Conservation (phyloP, 805 yeast genomes). For the Ogataea pilisensis region DNA sequence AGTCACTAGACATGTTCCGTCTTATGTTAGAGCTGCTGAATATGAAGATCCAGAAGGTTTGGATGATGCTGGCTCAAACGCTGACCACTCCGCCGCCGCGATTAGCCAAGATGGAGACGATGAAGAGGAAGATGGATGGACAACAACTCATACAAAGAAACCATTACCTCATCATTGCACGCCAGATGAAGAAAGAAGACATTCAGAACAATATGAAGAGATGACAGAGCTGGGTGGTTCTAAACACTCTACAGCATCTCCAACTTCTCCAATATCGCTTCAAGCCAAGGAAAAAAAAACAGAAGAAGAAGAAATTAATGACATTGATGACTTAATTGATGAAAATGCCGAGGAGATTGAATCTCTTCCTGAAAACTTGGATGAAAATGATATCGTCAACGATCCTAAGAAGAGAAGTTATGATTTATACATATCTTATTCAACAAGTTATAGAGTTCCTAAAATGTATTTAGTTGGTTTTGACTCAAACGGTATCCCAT, state of each 20-base stretch:
- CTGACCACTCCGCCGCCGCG: constrained; percentile 10
- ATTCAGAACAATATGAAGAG: constrained; percentile 19
- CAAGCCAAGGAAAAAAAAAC: not conserved
- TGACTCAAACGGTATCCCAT: constrained; percentile 76
- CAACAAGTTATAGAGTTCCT: constrained; percentile 94
- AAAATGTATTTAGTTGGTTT: constrained; percentile 90
- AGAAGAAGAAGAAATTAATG: constrained; percentile 37
- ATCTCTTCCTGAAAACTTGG: constrained; percentile 14
- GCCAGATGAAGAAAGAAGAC: constrained; percentile 23
- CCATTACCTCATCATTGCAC: constrained; percentile 17
- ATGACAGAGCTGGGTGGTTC: constrained; percentile 22
- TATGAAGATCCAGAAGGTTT: constrained; percentile 40
- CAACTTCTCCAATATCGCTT: constrained; percentile 3
- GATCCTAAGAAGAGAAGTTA: constrained; percentile 58
- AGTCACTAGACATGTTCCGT: constrained; percentile 87
- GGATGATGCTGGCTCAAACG: constrained; percentile 28
- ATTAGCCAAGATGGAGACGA: constrained; percentile 24
- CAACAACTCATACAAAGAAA: constrained; percentile 32
- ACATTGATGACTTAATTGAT: constrained; percentile 36
- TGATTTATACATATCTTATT: constrained; percentile 86
- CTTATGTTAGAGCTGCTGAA: constrained; percentile 63
- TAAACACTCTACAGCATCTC: not conserved
- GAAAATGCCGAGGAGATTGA: constrained; percentile 35
- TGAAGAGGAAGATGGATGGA: constrained; percentile 57
- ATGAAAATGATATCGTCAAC: constrained; percentile 37